Evolutionary conservation across 345 rosid species (phyloP).

Genomic region (Salix suchowensis): DNA sequence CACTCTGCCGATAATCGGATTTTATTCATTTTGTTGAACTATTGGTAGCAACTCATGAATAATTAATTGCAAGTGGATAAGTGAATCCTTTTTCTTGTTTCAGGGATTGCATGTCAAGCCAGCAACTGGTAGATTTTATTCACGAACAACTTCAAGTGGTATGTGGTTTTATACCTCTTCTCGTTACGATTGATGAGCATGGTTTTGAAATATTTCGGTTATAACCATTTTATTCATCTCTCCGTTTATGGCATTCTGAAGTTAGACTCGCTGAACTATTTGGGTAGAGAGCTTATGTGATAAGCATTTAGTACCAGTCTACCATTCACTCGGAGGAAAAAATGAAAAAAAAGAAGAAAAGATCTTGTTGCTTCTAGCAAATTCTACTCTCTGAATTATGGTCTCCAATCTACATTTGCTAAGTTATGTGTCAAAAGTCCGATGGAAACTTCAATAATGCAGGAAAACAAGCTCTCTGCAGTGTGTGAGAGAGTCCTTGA

Average conservation of each 20-base stretch:
- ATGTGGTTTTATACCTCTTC: slow-evolving; percentile 12
- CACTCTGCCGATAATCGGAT: background rate
- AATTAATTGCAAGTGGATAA: background rate
- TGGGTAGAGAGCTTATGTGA: background rate
- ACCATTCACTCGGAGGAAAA: background rate
- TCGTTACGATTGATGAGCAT: background rate
- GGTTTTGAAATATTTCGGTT: background rate
- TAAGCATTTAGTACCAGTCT: background rate
- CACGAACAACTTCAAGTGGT: slow-evolving; percentile 68
- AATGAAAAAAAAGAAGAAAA: background rate
- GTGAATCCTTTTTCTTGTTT: slow-evolving; percentile 13
- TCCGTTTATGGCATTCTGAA: background rate
- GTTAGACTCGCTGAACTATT: background rate
- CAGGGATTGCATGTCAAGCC: slow-evolving; percentile 99
- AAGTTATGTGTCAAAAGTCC: background rate
- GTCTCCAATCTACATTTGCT: background rate
- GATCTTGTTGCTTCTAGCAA: background rate
- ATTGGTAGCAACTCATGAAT: background rate
- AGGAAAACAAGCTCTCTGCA: slow-evolving; percentile 88
- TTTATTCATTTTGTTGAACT: background rate
- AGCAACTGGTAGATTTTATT: slow-evolving; percentile 84
- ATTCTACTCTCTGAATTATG: background rate
- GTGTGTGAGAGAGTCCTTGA: slow-evolving; percentile 82
- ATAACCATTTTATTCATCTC: background rate
- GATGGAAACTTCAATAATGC: slow-evolving; percentile 21